These are phyloP conservation scores for Aureobasidium namibiae DNA, from an alignment of 2,329 filamentous ascomycete species.

Conservation along the genomic window DNA sequence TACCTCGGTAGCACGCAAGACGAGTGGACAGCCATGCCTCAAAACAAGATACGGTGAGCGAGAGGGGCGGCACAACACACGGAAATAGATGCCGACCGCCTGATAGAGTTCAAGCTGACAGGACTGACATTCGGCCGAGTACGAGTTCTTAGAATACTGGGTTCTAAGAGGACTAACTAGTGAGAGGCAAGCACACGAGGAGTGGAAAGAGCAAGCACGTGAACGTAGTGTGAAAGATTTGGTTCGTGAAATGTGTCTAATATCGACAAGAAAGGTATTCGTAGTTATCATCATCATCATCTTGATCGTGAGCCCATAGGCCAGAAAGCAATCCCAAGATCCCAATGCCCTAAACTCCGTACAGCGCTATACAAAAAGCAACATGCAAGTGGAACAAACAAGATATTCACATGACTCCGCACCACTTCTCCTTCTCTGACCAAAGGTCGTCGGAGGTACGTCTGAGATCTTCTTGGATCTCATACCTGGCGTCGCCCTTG, in stretches of 20 bases:
- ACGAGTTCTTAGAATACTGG: not conserved
- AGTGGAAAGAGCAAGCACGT: not conserved
- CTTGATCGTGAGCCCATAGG: constrained; percentile 1
- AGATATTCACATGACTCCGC: not conserved
- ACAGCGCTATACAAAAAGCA: not conserved
- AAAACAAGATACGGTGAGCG: not conserved
- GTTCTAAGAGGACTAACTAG: no score
- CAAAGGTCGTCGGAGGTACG: constrained; percentile 1
- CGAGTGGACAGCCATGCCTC: not conserved
- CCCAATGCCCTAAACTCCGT: not conserved
- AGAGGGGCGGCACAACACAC: not conserved
- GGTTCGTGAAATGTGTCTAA: constrained; percentile 5
- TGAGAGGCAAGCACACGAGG: not conserved
- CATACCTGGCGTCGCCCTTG: not conserved
- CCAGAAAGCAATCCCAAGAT: not conserved
- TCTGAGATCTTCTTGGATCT: constrained; percentile 4
- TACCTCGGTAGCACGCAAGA: not conserved
- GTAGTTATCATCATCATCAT: constrained; percentile 9
- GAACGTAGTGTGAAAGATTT: not conserved
- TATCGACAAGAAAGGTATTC: constrained; percentile 9
- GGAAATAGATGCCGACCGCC: not conserved
- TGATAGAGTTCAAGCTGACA: not conserved
- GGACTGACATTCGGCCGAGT: not conserved
- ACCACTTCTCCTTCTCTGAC: constrained; percentile 10
- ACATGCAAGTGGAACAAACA: not conserved